phyloP scores from a whole-genome alignment of 2,329 filamentous ascomycete species.

The Verruconis gallopava region DNA sequence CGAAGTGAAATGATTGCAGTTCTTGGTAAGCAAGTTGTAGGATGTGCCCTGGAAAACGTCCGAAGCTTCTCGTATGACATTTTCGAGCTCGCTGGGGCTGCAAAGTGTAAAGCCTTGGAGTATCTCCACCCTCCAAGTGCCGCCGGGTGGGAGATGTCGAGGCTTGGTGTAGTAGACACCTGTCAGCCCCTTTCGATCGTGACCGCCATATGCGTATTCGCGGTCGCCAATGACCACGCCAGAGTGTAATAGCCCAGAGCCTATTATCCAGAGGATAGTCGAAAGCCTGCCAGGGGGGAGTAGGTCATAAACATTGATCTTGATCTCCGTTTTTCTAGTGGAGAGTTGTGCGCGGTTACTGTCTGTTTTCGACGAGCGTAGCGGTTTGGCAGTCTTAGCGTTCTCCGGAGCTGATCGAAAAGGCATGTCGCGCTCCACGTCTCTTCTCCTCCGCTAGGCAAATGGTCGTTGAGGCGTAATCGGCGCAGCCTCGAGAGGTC shows the following conservation, averaged over 20 bases:
- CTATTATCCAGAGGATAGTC: slow-evolving; percentile 65
- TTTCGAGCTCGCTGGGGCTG: slow-evolving; percentile 55
- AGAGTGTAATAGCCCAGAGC: slow-evolving; percentile 66
- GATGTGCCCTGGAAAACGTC: slow-evolving; percentile 60
- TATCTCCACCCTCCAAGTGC: slow-evolving; percentile 61
- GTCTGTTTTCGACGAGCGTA: too few species aligned
- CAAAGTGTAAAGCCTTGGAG: slow-evolving; percentile 68
- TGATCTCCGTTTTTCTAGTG: slow-evolving; percentile 57
- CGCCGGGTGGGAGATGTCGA: slow-evolving; percentile 58
- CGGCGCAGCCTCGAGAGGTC: too few species aligned
- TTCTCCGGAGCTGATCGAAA: too few species aligned
- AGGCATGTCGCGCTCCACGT: too few species aligned
- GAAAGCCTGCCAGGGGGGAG: slow-evolving; percentile 62
- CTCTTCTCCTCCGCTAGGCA: too few species aligned
- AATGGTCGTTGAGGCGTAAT: too few species aligned
- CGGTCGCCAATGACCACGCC: slow-evolving; percentile 68
- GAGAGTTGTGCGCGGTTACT: slow-evolving; percentile 34
- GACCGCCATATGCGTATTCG: slow-evolving; percentile 79
- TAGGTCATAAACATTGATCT: slow-evolving; percentile 68
- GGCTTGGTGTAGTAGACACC: slow-evolving; percentile 73
- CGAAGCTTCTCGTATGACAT: slow-evolving; percentile 54
- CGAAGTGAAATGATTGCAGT: slow-evolving; percentile 82
- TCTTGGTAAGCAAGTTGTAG: slow-evolving; percentile 71
- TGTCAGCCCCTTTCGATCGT: slow-evolving; percentile 55
- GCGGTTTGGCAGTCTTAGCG: too few species aligned